phyloP scores from a whole-genome alignment of 108 stramenopile species.

The Mediolabrus comicus region DNA sequence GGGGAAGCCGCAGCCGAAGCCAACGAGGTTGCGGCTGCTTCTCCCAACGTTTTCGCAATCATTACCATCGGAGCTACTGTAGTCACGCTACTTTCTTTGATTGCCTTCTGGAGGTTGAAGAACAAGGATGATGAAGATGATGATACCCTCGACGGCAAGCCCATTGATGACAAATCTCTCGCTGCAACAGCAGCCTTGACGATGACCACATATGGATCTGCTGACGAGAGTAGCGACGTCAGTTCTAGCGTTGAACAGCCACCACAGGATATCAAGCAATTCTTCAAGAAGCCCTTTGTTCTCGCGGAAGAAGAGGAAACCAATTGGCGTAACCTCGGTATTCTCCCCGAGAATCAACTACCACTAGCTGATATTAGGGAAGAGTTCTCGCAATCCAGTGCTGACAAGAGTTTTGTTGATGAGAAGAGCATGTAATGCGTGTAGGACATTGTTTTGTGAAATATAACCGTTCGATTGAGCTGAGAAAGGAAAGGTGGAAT shows the following conservation, averaged over 20 bases:
- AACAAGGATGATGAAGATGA: not conserved
- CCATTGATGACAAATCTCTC: not conserved
- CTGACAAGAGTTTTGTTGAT: not conserved
- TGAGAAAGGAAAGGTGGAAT: no score
- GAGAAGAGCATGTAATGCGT: not conserved
- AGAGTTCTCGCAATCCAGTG: not conserved
- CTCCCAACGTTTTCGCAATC: not conserved
- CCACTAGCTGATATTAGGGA: not conserved
- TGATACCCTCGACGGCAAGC: not conserved
- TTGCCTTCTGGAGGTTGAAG: not conserved
- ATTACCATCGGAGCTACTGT: not conserved
- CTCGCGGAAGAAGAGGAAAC: slow-evolving; percentile 22
- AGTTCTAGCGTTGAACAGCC: not conserved
- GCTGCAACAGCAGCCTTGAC: not conserved
- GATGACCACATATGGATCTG: not conserved
- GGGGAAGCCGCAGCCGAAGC: not conserved
- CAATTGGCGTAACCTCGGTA: slow-evolving; percentile 1
- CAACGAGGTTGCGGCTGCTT: no score
- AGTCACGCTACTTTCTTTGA: not conserved
- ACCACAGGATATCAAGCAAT: not conserved
- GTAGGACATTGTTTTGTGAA: no score
- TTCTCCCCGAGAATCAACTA: not conserved
- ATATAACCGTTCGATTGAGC: no score
- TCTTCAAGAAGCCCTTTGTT: slow-evolving; percentile 11
- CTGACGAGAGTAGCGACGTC: not conserved